Conservation (phyloP, 2,329 filamentous ascomycete species). For the Fusarium sp. region DNA sequence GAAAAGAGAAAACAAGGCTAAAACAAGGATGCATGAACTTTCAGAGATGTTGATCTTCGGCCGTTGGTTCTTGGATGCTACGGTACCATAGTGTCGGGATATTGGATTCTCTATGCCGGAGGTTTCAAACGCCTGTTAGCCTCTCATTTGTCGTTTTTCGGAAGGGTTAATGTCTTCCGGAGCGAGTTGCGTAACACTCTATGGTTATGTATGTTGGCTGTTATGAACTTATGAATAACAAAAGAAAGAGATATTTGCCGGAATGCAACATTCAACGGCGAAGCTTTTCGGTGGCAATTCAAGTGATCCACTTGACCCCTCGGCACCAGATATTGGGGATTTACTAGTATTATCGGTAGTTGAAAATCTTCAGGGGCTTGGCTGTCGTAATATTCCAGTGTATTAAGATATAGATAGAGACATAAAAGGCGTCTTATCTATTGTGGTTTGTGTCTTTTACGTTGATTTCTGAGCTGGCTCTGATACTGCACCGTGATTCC, state of each 20-base stretch:
- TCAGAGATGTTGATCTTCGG: slow-evolving; percentile 26
- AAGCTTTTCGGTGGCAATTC: background rate
- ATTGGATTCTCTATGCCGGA: background rate
- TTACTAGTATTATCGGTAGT: slow-evolving; percentile 8
- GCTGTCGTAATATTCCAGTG: background rate
- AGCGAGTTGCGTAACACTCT: background rate
- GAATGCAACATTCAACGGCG: slow-evolving; percentile 6
- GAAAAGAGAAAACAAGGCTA: background rate
- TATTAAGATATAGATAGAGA: background rate
- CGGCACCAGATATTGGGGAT: background rate
- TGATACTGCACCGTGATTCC: background rate
- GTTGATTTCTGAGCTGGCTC: background rate
- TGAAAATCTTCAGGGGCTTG: slow-evolving; percentile 15
- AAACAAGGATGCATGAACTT: background rate
- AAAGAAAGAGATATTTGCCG: background rate
- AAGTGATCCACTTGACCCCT: background rate
- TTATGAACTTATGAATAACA: background rate
- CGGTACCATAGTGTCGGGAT: slow-evolving; percentile 1
- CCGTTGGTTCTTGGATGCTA: slow-evolving; percentile 4
- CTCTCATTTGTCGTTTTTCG: background rate
- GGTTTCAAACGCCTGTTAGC: slow-evolving; percentile 5
- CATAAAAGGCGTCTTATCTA: background rate
- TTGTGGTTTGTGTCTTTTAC: background rate
- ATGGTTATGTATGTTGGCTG: background rate
- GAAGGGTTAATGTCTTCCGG: background rate